phyloP scores from a whole-genome alignment of 202 grass and related monocot species.

The Bolboschoenoplectus hybrid region DNA sequence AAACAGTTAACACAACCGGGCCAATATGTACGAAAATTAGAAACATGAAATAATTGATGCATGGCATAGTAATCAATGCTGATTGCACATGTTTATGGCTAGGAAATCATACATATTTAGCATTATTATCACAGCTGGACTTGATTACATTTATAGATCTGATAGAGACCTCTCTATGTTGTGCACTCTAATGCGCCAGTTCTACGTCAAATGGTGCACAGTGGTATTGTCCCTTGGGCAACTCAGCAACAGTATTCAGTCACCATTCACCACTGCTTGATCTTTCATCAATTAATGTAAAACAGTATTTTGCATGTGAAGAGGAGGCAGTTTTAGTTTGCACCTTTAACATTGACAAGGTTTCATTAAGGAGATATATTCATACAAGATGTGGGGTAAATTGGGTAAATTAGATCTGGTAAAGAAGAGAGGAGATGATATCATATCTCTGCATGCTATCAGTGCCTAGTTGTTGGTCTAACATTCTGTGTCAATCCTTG shows the following conservation, averaged over 20 bases:
- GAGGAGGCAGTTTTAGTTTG: not conserved
- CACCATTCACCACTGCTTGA: not conserved
- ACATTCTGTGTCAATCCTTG: not conserved
- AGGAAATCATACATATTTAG: conserved; percentile 60
- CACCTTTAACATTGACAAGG: not conserved
- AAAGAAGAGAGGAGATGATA: not conserved
- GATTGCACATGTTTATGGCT: conserved; percentile 42
- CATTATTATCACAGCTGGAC: conserved; percentile 63
- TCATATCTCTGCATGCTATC: not conserved
- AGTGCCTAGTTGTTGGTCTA: not conserved
- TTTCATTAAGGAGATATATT: not conserved
- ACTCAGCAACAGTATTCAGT: not conserved
- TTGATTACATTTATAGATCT: conserved; percentile 70
- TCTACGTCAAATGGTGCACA: not conserved
- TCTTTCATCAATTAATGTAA: not conserved
- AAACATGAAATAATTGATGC: conserved; percentile 3
- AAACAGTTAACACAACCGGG: not conserved
- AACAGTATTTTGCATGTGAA: not conserved
- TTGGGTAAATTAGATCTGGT: not conserved
- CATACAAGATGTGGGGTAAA: not conserved
- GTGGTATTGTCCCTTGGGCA: not conserved
- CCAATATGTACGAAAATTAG: not conserved
- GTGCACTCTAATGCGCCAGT: not conserved
- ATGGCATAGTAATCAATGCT: conserved; percentile 25
- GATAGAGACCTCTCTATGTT: conserved; percentile 66